phyloP scores from a whole-genome alignment of 2,329 filamentous ascomycete species.

The Fusarium sp. region DNA sequence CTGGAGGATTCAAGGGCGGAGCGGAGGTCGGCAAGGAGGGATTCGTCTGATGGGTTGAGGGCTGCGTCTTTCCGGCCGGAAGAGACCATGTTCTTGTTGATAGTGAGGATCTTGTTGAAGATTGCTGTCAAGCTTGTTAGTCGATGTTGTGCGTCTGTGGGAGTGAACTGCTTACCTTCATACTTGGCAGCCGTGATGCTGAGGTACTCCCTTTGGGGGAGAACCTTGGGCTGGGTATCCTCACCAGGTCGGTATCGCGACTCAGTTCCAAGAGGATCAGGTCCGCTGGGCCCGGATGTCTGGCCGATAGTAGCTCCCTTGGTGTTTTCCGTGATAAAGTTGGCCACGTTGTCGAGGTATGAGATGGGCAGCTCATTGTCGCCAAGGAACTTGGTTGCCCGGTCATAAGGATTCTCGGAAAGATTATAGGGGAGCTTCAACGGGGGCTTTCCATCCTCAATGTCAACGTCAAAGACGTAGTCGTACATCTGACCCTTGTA shows the following conservation, averaged over 20 bases:
- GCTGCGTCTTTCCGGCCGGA: constrained; percentile 79
- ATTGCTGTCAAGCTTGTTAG: constrained; percentile 61
- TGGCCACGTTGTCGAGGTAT: constrained; percentile 91
- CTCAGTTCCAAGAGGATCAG: constrained; percentile 84
- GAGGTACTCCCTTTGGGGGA: constrained; percentile 85
- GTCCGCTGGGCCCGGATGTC: constrained; percentile 60
- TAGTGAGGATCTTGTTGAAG: constrained; percentile 79
- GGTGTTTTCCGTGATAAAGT: constrained; percentile 92
- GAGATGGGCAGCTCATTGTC: constrained; percentile 88
- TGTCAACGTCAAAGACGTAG: constrained; percentile 96
- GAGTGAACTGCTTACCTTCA: constrained; percentile 63
- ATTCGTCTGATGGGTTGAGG: constrained; percentile 78
- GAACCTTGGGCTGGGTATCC: constrained; percentile 63
- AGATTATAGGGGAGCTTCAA: constrained; percentile 95
- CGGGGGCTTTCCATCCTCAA: constrained; percentile 92
- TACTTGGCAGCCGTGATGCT: constrained; percentile 81
- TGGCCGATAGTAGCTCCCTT: constrained; percentile 86
- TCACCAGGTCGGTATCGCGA: constrained; percentile 80
- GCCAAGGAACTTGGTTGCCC: constrained; percentile 89
- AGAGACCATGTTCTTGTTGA: constrained; percentile 79
- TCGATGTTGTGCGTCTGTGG: too few relatives aligned
- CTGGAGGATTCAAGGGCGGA: constrained; percentile 71
- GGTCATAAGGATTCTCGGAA: constrained; percentile 91
- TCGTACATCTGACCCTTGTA: constrained; percentile 92
- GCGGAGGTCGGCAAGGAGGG: constrained; percentile 70